Evolutionary conservation across 352 stramenopile genomes (phyloP).

Genomic region (Pythium monospermum): DNA sequence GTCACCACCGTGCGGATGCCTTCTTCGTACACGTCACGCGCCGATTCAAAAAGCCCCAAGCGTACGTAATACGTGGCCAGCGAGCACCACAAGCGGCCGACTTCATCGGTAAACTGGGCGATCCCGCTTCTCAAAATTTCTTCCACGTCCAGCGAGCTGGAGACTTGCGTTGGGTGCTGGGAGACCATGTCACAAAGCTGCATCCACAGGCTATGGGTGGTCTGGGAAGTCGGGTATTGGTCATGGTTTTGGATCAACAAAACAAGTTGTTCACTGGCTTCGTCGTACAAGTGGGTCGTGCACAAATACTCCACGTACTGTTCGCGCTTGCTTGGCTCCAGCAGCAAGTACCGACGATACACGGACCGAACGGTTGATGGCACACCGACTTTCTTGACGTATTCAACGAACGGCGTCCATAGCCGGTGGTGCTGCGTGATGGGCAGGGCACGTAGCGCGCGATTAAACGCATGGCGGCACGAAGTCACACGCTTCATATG

Average conservation of each 20-base stretch:
- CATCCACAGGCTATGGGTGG: slow-evolving; percentile 96
- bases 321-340: slow-evolving; percentile 66
- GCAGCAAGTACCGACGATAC: slow-evolving; percentile 85
- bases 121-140: slow-evolving; percentile 94
- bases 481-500: slow-evolving; percentile 73
- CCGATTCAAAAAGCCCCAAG: slow-evolving; percentile 94
- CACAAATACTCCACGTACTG: slow-evolving; percentile 80
- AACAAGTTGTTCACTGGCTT: slow-evolving; percentile 28
- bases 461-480: slow-evolving; percentile 90
- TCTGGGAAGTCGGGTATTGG: slow-evolving; percentile 38
- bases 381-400: slow-evolving; percentile 77
- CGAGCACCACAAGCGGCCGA: slow-evolving; percentile 96
- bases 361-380: slow-evolving; percentile 78
- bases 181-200: slow-evolving; percentile 95
- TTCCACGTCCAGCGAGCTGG: slow-evolving; percentile 91
- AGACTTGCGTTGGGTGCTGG: slow-evolving; percentile 90
- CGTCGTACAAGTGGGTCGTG: slow-evolving; percentile 6
- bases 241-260: slow-evolving; percentile 24
- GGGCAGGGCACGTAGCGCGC: slow-evolving; percentile 92
- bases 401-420: slow-evolving; percentile 92
- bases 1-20: slow-evolving; percentile 68
- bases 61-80: slow-evolving; percentile 98
- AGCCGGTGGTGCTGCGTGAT: slow-evolving; percentile 97
- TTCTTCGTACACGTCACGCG: slow-evolving; percentile 96
- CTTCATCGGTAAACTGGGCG: slow-evolving; percentile 92